Conservation (phyloP, 2,329 filamentous ascomycete species). For the Calonectria hongkongensis region DNA sequence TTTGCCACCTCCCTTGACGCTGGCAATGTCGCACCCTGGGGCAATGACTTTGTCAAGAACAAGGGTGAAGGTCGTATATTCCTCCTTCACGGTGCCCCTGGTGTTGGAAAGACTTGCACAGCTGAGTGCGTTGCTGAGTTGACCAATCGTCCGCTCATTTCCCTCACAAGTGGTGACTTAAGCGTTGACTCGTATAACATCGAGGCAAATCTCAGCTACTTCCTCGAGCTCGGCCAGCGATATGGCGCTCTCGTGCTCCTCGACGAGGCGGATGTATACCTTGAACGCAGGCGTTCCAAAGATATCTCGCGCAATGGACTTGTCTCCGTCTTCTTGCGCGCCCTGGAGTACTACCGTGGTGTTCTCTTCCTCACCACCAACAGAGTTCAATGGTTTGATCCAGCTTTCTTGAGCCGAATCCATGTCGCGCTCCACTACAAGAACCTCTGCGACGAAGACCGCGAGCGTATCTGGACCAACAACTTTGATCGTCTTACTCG, state of each 20-base stretch:
- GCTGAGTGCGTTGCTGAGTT: conserved; percentile 73
- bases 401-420: conserved; percentile 69
- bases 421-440: conserved; percentile 70
- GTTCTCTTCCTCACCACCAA: conserved; percentile 72
- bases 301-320: conserved; percentile 69
- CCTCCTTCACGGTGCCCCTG: conserved; percentile 71
- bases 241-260: conserved; percentile 73
- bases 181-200: conserved; percentile 61
- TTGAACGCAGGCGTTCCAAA: conserved; percentile 68
- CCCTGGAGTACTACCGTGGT: conserved; percentile 71
- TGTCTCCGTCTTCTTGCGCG: conserved; percentile 70
- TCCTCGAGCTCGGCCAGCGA: conserved; percentile 68
- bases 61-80: conserved; percentile 71
- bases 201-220: conserved; percentile 67
- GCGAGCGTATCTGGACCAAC: conserved; percentile 66
- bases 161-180: conserved; percentile 70
- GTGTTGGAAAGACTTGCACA: conserved; percentile 75
- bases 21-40: conserved; percentile 65
- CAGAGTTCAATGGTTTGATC: conserved; percentile 68
- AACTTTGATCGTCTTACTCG: conserved; percentile 67
- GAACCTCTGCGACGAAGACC: conserved; percentile 63
- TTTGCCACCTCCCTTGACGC: conserved; percentile 62
- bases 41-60: conserved; percentile 68
- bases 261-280: conserved; percentile 77
- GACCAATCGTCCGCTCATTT: conserved; percentile 69